These are phyloP conservation scores for Diaporthe citriasiana DNA, from an alignment of 2,329 filamentous ascomycete species.

Conservation along the genomic window DNA sequence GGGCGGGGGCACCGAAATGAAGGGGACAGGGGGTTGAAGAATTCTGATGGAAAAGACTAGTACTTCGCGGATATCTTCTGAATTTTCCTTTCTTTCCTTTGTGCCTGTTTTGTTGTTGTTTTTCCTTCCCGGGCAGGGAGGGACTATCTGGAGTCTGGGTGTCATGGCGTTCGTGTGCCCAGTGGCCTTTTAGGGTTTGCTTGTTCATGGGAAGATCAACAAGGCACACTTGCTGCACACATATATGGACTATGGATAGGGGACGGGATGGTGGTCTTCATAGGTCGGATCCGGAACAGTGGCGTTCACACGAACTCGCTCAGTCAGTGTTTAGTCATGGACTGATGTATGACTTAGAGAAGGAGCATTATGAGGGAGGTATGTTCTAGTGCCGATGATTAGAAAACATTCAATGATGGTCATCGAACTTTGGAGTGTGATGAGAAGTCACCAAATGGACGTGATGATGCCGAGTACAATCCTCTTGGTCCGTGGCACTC, in stretches of 20 bases:
- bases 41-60: not conserved
- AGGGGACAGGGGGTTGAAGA: not conserved
- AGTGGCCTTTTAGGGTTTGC: slow-evolving; percentile 18
- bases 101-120: not conserved
- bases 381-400: slow-evolving; percentile 4
- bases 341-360: slow-evolving; percentile 3
- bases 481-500: slow-evolving; percentile 22
- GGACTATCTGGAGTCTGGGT: slow-evolving; percentile 2
- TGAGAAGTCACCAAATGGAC: not conserved
- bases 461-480: slow-evolving; percentile 17
- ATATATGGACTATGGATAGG: not conserved
- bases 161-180: slow-evolving; percentile 23
- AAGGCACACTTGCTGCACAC: slow-evolving; percentile 27
- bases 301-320: slow-evolving; percentile 10
- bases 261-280: not conserved
- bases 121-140: not conserved
- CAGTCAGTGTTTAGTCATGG: slow-evolving; percentile 9
- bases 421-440: not conserved
- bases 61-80: not conserved
- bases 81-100: not conserved
- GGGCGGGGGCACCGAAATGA: not conserved
- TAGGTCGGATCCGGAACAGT: not conserved
- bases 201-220: slow-evolving; percentile 17
- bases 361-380: not conserved
- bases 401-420: slow-evolving; percentile 10